Evolutionary conservation across 345 rosid genomes (phyloP), one percentile per base, ranked within the genome.

Genomic region (Lepidium africanum): DNA sequence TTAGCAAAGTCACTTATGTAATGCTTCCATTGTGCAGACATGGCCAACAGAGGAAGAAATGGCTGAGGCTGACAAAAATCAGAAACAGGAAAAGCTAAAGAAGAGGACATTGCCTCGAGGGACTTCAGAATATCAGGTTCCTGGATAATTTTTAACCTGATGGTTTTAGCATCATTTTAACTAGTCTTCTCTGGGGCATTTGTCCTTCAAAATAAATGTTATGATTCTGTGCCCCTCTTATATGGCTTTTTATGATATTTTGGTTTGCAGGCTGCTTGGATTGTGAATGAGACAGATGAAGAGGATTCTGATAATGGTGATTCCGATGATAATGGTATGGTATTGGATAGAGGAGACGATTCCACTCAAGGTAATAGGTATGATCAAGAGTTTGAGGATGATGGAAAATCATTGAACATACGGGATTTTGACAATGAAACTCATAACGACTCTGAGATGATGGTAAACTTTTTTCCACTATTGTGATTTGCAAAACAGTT

Each of bases 21-120:
- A 30, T 75, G 33, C 58, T 78, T 59, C 48, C 69, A 63, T 41
- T 77, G 70, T 60, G 66, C 78, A 93, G 98, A 93, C 96, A 36
- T 93, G 97, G 97, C 98, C 98, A 70, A 90, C 97, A 12, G 91
- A 90, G 75, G 94, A 80, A 66, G 98, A 93, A 77, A 87, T 90
- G 89, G 92, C 84, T 13, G 94, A 90, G 77, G 98, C 95, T 49
- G 90, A 83, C 49, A 76, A 58, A 78, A 75, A 77, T 61, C 91
- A 78, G 66, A 83, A 83, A 69, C 81, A 82, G 17, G 85, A 72
- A 71, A 83, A 45, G 77, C 45, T 57, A 19, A 92, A 75, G 78
- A 86, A 85, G 81, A 87, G 84, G 75, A 69, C 47, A 47, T 79
- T 92, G 65, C 98, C 97, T 43, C 84, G 76, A 59, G 97, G 97